Percentiles rank a stretch among this genome's conserved stretches.
Conservation (phyloP, 2,329 filamentous ascomycete species). For the Colletotrichum sp. region DNA sequence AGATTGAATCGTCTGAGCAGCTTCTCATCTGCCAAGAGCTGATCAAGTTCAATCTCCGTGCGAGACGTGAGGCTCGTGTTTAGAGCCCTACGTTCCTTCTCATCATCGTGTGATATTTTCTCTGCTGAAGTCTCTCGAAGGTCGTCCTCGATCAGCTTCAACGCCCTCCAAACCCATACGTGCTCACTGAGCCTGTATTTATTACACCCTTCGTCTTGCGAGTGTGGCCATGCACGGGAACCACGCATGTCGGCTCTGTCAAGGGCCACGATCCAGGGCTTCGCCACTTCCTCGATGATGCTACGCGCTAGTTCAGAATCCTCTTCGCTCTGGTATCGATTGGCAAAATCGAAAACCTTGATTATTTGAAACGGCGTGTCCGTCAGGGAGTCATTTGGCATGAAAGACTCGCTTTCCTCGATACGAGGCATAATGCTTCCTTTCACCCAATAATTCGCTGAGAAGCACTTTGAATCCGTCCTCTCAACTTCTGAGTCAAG, state of each 20-base stretch:
- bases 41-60: no score
- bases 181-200: not conserved
- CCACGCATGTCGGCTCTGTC: not conserved
- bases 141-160: not conserved
- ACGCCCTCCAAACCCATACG: not conserved
- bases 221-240: not conserved
- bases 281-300: rapidly evolving
- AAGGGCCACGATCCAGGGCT: not conserved
- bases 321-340: not conserved
- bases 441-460: not conserved
- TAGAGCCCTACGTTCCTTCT: no score
- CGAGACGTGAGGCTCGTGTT: no score
- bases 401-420: not conserved
- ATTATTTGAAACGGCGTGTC: not conserved
- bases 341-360: not conserved
- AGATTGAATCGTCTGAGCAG: not conserved
- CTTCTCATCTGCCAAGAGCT: rapidly evolving
- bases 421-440: rapidly evolving
- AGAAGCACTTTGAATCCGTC: not conserved
- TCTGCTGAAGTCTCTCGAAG: not conserved
- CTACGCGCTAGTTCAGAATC: not conserved
- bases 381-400: rapidly evolving
- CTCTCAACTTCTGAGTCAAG: not conserved
- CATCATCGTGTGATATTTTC: no score
- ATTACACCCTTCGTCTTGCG: not conserved